phyloP scores from a whole-genome alignment of 75 land plant genomes.

The Pinus tabuliformis region DNA sequence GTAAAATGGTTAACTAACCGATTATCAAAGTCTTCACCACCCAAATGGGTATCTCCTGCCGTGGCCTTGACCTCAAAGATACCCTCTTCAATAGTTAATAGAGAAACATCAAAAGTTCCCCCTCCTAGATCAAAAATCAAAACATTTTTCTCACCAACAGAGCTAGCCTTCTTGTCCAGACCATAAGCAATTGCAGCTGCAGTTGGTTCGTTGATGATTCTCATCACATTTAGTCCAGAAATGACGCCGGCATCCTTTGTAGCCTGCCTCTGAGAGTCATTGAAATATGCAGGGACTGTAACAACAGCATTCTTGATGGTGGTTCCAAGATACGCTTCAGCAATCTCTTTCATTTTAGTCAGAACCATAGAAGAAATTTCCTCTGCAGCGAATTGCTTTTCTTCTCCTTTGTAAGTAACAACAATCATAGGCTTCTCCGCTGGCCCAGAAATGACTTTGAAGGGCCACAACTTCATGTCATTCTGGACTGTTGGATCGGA shows the following conservation, averaged over 20 bases:
- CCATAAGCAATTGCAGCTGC: conserved; percentile 85
- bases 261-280: conserved; percentile 15
- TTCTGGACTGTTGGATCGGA: conserved; percentile 25
- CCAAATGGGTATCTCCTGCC: conserved; percentile 75
- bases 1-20: conserved; percentile 23
- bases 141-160: conserved; percentile 68
- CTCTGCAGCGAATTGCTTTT: conserved; percentile 27
- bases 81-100: conserved; percentile 74
- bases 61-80: conserved; percentile 77
- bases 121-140: conserved; percentile 69
- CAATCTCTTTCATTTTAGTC: conserved; percentile 35
- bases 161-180: conserved; percentile 43
- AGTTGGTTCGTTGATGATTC: conserved; percentile 53
- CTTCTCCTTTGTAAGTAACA: conserved; percentile 28
- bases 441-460: conserved; percentile 35
- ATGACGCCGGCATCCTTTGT: conserved; percentile 16
- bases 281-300: conserved; percentile 12
- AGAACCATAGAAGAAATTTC: conserved; percentile 37
- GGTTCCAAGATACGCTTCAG: conserved; percentile 26
- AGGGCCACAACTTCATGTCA: conserved; percentile 34
- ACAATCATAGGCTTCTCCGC: conserved; percentile 43
- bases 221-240: conserved; percentile 13
- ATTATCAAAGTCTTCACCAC: conserved; percentile 7
- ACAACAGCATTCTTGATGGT: conserved; percentile 32
- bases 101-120: conserved; percentile 75